These are phyloP conservation scores for Sordaria brevicollis DNA, from an alignment of 495 filamentous ascomycete species.

Conservation along the genomic window DNA sequence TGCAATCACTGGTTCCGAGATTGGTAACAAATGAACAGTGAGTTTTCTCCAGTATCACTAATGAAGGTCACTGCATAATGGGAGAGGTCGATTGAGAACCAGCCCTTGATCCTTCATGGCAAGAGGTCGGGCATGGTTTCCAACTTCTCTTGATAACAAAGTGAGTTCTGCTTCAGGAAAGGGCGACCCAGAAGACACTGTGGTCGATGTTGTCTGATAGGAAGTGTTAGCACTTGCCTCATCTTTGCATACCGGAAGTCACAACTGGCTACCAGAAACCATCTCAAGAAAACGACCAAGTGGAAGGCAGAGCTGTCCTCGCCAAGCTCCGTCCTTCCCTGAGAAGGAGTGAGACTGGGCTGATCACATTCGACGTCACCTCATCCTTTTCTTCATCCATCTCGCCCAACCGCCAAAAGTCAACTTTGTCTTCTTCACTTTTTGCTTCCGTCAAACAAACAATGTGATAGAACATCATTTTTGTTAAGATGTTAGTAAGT, in stretches of 20 bases:
- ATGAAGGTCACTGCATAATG: no score
- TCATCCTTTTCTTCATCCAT: no score
- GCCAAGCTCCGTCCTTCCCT: not conserved
- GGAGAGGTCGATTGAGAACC: no score
- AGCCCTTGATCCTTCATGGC: no score
- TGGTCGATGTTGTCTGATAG: not conserved
- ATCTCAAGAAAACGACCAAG: not conserved
- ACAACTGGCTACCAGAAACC: not conserved
- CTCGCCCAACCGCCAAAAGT: not conserved
- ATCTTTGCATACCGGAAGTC: not conserved
- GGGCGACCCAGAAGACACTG: not conserved
- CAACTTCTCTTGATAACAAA: not conserved
- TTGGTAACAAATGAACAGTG: no score
- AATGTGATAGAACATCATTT: not conserved
- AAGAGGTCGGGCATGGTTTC: not conserved
- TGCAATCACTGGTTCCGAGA: not conserved
- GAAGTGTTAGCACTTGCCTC: not conserved
- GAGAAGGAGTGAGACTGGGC: not conserved
- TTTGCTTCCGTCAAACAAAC: not conserved
- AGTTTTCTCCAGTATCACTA: no score
- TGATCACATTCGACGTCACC: not conserved
- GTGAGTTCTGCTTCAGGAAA: not conserved
- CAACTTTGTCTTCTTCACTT: not conserved
- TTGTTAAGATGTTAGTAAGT: not conserved
- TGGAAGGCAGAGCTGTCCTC: no score